phyloP scores from a whole-genome alignment of 2,329 filamentous ascomycete genomes.

The Phialocephala subalpina region DNA sequence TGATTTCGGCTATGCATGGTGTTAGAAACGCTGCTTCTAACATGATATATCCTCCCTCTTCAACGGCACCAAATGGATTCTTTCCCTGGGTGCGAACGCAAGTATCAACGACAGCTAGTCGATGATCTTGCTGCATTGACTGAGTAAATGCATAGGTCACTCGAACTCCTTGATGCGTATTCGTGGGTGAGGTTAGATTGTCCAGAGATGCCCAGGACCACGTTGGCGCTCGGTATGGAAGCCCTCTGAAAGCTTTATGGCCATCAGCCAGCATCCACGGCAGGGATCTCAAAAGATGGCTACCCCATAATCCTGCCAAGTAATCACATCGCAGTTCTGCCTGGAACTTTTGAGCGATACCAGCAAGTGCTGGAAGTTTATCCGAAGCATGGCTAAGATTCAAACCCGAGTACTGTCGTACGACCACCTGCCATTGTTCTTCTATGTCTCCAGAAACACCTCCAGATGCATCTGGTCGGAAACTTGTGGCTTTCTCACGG shows the following conservation, averaged over 20 bases:
- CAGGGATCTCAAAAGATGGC: constrained; percentile 13
- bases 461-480: constrained; percentile 6
- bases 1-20: constrained; percentile 14
- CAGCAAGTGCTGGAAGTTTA: constrained; percentile 25
- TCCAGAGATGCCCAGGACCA: constrained; percentile 25
- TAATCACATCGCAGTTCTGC: constrained; percentile 7
- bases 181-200: constrained; percentile 2
- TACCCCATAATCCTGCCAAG: constrained; percentile 19
- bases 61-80: constrained; percentile 17
- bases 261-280: constrained; percentile 20
- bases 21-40: constrained; percentile 13
- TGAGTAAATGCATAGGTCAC: constrained; percentile 17
- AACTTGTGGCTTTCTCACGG: constrained; percentile 8
- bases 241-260: constrained; percentile 6
- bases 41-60: constrained; percentile 15
- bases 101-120: constrained; percentile 15
- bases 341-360: constrained; percentile 18
- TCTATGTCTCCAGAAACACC: constrained; percentile 5
- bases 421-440: constrained; percentile 14
- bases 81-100: neutral
- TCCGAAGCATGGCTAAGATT: constrained; percentile 21
- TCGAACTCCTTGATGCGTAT: constrained; percentile 13
- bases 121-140: constrained; percentile 14
- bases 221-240: constrained; percentile 19
- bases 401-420: constrained; percentile 11